Evolutionary conservation across 2,329 filamentous ascomycete genomes (phyloP).

Genomic region (Diplodia intermedia): DNA sequence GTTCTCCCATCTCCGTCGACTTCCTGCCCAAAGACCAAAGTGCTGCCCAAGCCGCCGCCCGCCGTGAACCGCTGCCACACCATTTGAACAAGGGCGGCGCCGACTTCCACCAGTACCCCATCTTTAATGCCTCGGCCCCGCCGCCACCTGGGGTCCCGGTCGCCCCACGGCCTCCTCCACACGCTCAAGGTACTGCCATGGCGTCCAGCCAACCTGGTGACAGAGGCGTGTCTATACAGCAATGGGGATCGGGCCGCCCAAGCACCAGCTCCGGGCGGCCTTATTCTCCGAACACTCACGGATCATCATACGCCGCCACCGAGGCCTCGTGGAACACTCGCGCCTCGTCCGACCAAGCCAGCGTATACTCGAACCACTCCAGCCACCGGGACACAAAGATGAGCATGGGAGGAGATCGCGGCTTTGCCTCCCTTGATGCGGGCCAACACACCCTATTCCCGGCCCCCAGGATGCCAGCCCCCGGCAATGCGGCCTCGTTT

Average conservation of each 20-base stretch:
- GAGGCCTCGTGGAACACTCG: slow-evolving; percentile 60
- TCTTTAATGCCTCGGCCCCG: slow-evolving; percentile 64
- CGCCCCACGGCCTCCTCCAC: slow-evolving; percentile 64
- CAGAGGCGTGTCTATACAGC: slow-evolving; percentile 73
- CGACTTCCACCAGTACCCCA: slow-evolving; percentile 91
- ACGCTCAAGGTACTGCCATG: slow-evolving; percentile 64
- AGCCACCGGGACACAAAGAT: slow-evolving; percentile 54
- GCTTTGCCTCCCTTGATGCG: slow-evolving; percentile 54
- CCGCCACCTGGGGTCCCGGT: slow-evolving; percentile 59
- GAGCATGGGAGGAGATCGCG: slow-evolving; percentile 59
- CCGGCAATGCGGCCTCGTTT: slow-evolving; percentile 55
- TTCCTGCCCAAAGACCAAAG: slow-evolving; percentile 73
- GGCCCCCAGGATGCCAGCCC: slow-evolving; percentile 46
- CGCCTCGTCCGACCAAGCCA: slow-evolving; percentile 69
- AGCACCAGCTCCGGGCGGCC: slow-evolving; percentile 35
- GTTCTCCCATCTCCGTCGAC: slow-evolving; percentile 75
- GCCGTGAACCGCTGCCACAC: slow-evolving; percentile 78
- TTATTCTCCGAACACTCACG: slow-evolving; percentile 40
- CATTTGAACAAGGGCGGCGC: slow-evolving; percentile 78
- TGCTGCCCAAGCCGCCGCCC: slow-evolving; percentile 52
- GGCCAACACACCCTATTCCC: slow-evolving; percentile 50
- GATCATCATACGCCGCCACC: slow-evolving; percentile 38
- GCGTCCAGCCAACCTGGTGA: slow-evolving; percentile 74
- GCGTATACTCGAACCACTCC: slow-evolving; percentile 68
- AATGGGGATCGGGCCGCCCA: slow-evolving; percentile 64